A percentile compares a stretch with the other conserved stretches of the same genome.
Conservation (phyloP, 306 rosid species). For the Rosa lucieae region DNA sequence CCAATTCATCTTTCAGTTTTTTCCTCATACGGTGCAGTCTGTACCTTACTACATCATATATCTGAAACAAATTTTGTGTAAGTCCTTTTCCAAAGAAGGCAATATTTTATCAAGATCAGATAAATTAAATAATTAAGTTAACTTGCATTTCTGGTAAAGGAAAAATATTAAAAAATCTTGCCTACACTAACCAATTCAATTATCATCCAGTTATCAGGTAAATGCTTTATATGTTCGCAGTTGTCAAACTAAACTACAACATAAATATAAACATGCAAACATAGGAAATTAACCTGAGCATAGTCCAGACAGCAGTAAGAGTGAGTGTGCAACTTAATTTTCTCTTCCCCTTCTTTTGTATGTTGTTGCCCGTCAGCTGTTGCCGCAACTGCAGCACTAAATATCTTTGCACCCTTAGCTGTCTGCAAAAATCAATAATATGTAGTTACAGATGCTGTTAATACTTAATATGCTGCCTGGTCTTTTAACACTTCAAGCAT, state of each 20-base stretch:
- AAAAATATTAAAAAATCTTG: slow-evolving; percentile 5
- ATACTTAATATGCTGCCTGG: not conserved
- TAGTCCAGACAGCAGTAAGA: slow-evolving; percentile 66
- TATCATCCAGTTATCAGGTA: slow-evolving; percentile 22
- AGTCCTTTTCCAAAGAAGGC: slow-evolving; percentile 26
- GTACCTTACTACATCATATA: slow-evolving; percentile 89
- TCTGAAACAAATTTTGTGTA: slow-evolving; percentile 48
- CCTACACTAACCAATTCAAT: slow-evolving; percentile 23
- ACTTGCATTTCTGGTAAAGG: slow-evolving; percentile 11
- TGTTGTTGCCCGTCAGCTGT: slow-evolving; percentile 60
- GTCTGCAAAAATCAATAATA: slow-evolving; percentile 49
- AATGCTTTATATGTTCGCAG: not conserved
- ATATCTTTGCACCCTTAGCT: slow-evolving; percentile 91
- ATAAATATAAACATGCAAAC: not conserved
- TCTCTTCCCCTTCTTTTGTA: slow-evolving; percentile 84
- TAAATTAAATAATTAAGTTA: slow-evolving; percentile 25
- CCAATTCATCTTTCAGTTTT: slow-evolving; percentile 96
- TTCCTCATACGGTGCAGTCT: slow-evolving; percentile 93
- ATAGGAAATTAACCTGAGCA: slow-evolving; percentile 66
- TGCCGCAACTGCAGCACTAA: slow-evolving; percentile 92
- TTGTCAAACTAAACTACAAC: not conserved
- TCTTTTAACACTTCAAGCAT: slow-evolving; percentile 3
- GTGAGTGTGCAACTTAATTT: slow-evolving; percentile 93
- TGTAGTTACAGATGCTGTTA: not conserved
- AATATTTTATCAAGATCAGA: slow-evolving; percentile 24